Evolutionary conservation across 176 grass and related monocot genomes (phyloP).

Genomic region (Eragrostis nindensis): DNA sequence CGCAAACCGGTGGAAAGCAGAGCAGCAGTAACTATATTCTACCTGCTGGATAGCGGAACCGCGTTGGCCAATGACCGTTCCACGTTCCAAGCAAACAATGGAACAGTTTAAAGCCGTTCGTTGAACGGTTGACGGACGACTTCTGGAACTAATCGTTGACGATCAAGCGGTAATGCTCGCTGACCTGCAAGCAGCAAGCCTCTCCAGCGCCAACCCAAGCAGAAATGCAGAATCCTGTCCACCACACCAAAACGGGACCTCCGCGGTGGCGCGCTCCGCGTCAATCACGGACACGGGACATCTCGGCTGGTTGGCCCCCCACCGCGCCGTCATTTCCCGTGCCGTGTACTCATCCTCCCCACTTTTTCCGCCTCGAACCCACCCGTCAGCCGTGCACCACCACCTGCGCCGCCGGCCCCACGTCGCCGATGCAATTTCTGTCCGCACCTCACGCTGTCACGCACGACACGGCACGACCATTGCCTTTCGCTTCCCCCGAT

Average conservation of each 20-base stretch:
- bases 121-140: too few relatives aligned
- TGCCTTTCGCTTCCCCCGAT: conserved; percentile 37
- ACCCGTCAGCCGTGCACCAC: neutral
- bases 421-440: neutral
- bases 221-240: too few relatives aligned
- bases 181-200: neutral
- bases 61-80: neutral
- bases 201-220: too few relatives aligned
- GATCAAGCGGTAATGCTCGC: neutral
- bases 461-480: neutral
- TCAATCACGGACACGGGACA: neutral
- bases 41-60: neutral
- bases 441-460: neutral
- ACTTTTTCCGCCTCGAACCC: neutral
- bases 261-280: neutral
- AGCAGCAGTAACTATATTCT: too few relatives aligned
- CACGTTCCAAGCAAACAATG: neutral
- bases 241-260: neutral
- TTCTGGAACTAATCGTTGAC: neutral
- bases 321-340: neutral
- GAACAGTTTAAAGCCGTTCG: neutral
- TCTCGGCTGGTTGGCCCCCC: neutral
- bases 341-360: neutral
- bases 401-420: neutral
- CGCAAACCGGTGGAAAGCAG: too few relatives aligned